These are phyloP conservation scores for Wickerhamiella azymoides DNA, from an alignment of 805 yeast species.

Conservation along the genomic window DNA sequence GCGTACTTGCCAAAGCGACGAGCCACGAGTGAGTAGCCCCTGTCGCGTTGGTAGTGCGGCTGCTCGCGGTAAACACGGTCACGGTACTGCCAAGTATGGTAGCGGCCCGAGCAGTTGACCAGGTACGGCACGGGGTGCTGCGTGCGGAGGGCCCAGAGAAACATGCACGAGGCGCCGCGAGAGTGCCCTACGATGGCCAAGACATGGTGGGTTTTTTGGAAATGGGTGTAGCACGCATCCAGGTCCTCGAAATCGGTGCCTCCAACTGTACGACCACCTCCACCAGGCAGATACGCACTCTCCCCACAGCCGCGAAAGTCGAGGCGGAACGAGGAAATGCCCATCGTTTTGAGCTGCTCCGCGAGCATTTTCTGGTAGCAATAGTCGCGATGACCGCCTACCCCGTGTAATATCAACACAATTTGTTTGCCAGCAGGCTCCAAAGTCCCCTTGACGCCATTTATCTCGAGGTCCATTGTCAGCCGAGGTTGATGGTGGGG, in stretches of 20 bases:
- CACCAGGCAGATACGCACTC: slow-evolving; percentile 37
- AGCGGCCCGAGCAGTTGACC: slow-evolving; percentile 65
- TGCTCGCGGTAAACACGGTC: slow-evolving; percentile 5
- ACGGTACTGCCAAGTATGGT: slow-evolving; percentile 14
- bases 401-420: slow-evolving; percentile 65
- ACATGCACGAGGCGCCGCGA: slow-evolving; percentile 63
- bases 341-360: slow-evolving; percentile 37
- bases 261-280: slow-evolving; percentile 40
- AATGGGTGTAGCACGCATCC: slow-evolving; percentile 31
- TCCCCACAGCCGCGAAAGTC: slow-evolving; percentile 82
- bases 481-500: too few relatives aligned
- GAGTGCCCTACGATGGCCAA: slow-evolving; percentile 64
- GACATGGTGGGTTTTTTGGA: slow-evolving; percentile 28
- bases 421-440: slow-evolving; percentile 17
- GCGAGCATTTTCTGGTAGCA: slow-evolving; percentile 59
- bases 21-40: slow-evolving; percentile 28
- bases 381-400: slow-evolving; percentile 71
- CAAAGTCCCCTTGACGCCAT: slow-evolving; percentile 4
- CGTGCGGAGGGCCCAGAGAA: slow-evolving; percentile 46
- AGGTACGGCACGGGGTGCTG: slow-evolving; percentile 41
- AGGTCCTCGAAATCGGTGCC: slow-evolving; percentile 57
- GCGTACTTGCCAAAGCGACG: slow-evolving; percentile 38
- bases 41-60: slow-evolving; percentile 12
- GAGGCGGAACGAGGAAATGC: slow-evolving; percentile 54
- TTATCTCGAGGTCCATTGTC: not conserved